A percentile compares a stretch with the other conserved stretches of the same genome.
These are phyloP conservation scores for Vigna mungo DNA, from an alignment of 306 rosid species.

Conservation along the genomic window DNA sequence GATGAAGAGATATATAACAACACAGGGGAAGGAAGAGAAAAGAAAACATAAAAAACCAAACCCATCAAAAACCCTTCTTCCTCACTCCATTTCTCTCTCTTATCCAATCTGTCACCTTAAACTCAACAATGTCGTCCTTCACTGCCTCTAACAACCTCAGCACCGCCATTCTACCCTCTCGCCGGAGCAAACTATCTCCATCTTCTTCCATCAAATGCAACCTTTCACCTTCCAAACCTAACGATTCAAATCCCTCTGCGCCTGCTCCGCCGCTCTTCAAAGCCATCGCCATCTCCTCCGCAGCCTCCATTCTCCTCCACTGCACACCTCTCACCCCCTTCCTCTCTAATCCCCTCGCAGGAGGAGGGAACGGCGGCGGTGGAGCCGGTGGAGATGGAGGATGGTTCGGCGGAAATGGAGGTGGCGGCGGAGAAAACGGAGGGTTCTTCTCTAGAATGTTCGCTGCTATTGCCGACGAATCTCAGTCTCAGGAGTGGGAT, in stretches of 20 bases:
- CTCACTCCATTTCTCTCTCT: constrained; percentile 1
- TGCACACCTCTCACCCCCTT: constrained; percentile 30
- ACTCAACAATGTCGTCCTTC: constrained; percentile 61
- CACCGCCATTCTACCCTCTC: constrained; percentile 43
- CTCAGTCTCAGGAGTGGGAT: constrained; percentile 76
- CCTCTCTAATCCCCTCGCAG: constrained; percentile 32
- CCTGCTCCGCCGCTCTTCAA: constrained; percentile 44
- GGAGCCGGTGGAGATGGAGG: constrained; percentile 54
- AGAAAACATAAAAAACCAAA: background rate
- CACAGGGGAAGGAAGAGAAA: too few species aligned
- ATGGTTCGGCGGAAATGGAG: constrained; percentile 52
- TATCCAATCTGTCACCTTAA: background rate
- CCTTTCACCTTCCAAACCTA: constrained; percentile 39
- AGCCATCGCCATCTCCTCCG: constrained; percentile 65
- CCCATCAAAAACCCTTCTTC: constrained; percentile 50
- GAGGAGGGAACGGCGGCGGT: constrained; percentile 5
- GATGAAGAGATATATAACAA: too few species aligned
- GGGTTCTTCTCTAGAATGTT: constrained; percentile 70
- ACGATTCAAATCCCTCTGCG: constrained; percentile 20
- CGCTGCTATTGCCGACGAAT: constrained; percentile 77
- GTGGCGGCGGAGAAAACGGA: constrained; percentile 37
- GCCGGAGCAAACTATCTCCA: constrained; percentile 39
- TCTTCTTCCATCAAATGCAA: constrained; percentile 48
- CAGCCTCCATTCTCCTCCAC: constrained; percentile 61
- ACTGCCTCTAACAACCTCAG: constrained; percentile 61